A percentile compares a stretch with the other conserved stretches of the same genome.
Evolutionary conservation across 768 basidiomycete species (phyloP).

Genomic region (Suillus subluteus): DNA sequence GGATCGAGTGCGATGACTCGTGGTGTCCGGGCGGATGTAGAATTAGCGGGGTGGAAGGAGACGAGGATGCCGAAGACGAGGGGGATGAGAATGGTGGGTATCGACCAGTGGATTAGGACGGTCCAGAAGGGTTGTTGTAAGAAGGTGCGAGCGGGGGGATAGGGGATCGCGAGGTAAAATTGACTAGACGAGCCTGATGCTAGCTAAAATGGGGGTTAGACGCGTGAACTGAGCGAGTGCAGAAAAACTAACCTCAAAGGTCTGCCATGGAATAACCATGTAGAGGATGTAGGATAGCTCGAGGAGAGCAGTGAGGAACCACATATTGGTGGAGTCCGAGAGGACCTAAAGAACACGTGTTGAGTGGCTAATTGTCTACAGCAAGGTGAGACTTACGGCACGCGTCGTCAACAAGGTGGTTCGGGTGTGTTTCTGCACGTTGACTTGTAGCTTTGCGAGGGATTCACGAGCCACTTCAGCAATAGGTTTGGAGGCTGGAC

Average conservation of each 20-base stretch:
- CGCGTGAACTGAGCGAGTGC: background rate
- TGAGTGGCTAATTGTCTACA: conserved; percentile 5
- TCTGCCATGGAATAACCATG: conserved; percentile 57
- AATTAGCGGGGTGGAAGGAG: conserved; percentile 58
- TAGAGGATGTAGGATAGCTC: conserved; percentile 60
- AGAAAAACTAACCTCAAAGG: conserved; percentile 40
- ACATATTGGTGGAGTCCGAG: conserved; percentile 69
- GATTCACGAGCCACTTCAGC: conserved; percentile 26
- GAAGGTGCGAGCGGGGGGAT: conserved; percentile 52
- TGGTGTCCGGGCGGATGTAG: conserved; percentile 25
- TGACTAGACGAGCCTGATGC: conserved; percentile 8
- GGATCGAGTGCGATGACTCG: conserved; percentile 51
- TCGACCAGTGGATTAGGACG: conserved; percentile 61
- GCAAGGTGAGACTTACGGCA: conserved; percentile 25
- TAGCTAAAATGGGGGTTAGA: background rate
- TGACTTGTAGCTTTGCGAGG: conserved; percentile 23
- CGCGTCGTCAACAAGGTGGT: conserved; percentile 27
- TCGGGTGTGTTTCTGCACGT: conserved; percentile 23
- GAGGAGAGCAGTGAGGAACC: conserved; percentile 52
- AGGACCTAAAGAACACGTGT: conserved; percentile 45
- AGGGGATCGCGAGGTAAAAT: conserved; percentile 40
- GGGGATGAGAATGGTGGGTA: conserved; percentile 66
- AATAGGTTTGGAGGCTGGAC: conserved; percentile 24
- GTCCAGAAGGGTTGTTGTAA: conserved; percentile 52
- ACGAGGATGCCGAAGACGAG: conserved; percentile 58